A percentile compares a stretch with the other conserved stretches of the same genome.
phyloP scores from a whole-genome alignment of 768 basidiomycete genomes.

The Pulveroboletus frians region DNA sequence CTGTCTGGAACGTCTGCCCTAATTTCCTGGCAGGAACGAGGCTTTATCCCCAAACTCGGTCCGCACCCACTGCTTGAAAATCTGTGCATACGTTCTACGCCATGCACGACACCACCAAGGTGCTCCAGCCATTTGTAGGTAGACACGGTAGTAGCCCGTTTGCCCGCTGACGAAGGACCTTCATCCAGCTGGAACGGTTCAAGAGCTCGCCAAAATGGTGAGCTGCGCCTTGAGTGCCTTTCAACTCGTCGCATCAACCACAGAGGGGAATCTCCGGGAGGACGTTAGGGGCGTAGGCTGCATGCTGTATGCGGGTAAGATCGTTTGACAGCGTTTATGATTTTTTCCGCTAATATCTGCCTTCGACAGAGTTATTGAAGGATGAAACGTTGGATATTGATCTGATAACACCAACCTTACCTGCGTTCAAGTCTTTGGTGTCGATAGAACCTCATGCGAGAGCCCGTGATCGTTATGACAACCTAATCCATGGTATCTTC shows the following conservation, averaged over 20 bases:
- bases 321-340: background rate
- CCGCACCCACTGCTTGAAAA: slow-evolving; percentile 67
- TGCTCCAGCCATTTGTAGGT: slow-evolving; percentile 48
- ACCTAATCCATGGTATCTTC: slow-evolving; percentile 72
- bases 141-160: background rate
- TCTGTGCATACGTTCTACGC: slow-evolving; percentile 77
- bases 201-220: slow-evolving; percentile 61
- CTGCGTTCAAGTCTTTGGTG: slow-evolving; percentile 71
- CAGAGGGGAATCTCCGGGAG: slow-evolving; percentile 54
- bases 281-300: slow-evolving; percentile 77
- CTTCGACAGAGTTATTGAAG: slow-evolving; percentile 63
- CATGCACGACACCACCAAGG: slow-evolving; percentile 58
- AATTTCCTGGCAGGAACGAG: slow-evolving; percentile 23
- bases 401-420: slow-evolving; percentile 73
- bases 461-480: slow-evolving; percentile 49
- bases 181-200: slow-evolving; percentile 44
- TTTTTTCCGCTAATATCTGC: background rate
- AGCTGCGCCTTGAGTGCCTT: slow-evolving; percentile 59
- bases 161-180: slow-evolving; percentile 7
- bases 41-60: slow-evolving; percentile 29
- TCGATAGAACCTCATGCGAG: slow-evolving; percentile 42
- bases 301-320: slow-evolving; percentile 68
- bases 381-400: slow-evolving; percentile 81
- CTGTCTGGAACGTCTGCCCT: background rate
- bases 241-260: slow-evolving; percentile 50